A percentile compares a stretch with the other conserved stretches of the same genome.
These are phyloP conservation scores for Candida silvicultrix DNA, from an alignment of 805 yeast genomes.

Conservation along the genomic window DNA sequence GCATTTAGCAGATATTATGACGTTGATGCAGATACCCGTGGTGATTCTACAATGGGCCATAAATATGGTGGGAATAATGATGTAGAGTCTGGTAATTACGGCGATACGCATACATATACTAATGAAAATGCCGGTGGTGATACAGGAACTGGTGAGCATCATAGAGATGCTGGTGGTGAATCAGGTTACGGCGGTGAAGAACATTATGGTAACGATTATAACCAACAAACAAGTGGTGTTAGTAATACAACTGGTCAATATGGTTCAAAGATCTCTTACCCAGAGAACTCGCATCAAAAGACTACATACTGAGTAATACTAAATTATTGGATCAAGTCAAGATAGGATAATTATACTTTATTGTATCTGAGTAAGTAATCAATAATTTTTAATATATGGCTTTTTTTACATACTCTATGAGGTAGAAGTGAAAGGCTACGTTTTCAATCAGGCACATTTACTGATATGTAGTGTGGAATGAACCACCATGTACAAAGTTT, in stretches of 20 bases:
- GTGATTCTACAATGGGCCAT: background rate
- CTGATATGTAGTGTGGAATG: too few species aligned
- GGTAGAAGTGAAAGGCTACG: too few species aligned
- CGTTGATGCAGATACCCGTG: conserved; percentile 2
- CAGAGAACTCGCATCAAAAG: background rate
- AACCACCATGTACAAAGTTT: too few species aligned
- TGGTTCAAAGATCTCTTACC: background rate
- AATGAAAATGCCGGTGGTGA: background rate
- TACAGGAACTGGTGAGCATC: background rate
- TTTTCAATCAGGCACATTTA: too few species aligned
- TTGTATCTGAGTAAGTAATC: too few species aligned
- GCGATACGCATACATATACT: background rate
- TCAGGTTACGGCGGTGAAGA: background rate
- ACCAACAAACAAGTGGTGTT: background rate
- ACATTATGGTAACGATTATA: background rate
- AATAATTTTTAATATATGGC: too few species aligned
- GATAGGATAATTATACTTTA: too few species aligned
- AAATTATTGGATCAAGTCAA: too few species aligned
- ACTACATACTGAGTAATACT: too few species aligned
- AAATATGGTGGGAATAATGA: background rate
- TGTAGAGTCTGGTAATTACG: conserved; percentile 1
- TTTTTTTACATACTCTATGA: too few species aligned
- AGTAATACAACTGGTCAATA: background rate
- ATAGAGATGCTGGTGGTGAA: background rate
- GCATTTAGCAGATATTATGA: conserved; percentile 1